Conservation (phyloP, 139 green algal genomes). For the Tetradesmus lagerheimii region DNA sequence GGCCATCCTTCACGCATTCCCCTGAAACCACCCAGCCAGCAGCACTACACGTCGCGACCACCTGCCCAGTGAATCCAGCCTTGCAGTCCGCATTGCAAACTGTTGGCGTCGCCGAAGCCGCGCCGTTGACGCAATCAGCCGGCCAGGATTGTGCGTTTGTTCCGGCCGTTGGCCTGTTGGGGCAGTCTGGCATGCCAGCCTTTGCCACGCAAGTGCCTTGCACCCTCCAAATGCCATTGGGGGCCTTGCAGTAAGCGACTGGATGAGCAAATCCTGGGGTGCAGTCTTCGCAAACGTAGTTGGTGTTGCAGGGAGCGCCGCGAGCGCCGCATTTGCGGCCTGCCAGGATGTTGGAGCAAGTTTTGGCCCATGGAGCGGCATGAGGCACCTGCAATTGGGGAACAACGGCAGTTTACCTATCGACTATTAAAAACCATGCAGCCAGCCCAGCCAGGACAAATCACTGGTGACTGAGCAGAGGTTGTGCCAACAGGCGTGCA, state of each 20-base stretch:
- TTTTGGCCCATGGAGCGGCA: background rate
- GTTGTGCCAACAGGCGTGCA: too few species aligned
- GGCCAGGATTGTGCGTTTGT: background rate
- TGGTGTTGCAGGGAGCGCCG: background rate
- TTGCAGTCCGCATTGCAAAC: background rate
- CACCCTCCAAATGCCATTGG: background rate
- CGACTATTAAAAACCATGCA: too few species aligned
- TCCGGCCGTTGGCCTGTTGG: background rate
- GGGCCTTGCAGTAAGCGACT: background rate
- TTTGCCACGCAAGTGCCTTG: background rate
- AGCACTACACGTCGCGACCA: background rate
- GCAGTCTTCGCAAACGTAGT: background rate
- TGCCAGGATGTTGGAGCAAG: background rate
- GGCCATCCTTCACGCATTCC: background rate
- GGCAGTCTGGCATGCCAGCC: background rate
- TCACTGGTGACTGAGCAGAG: too few species aligned
- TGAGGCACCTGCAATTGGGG: background rate
- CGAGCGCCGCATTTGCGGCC: background rate
- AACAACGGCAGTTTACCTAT: too few species aligned
- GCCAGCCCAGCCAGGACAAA: too few species aligned
- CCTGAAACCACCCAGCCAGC: background rate
- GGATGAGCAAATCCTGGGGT: too few species aligned
- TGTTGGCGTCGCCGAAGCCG: background rate
- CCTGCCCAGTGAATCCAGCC: background rate
- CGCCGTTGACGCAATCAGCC: background rate